phyloP scores from a whole-genome alignment of 495 filamentous ascomycete genomes.

The Saxophila tyrrhenica region DNA sequence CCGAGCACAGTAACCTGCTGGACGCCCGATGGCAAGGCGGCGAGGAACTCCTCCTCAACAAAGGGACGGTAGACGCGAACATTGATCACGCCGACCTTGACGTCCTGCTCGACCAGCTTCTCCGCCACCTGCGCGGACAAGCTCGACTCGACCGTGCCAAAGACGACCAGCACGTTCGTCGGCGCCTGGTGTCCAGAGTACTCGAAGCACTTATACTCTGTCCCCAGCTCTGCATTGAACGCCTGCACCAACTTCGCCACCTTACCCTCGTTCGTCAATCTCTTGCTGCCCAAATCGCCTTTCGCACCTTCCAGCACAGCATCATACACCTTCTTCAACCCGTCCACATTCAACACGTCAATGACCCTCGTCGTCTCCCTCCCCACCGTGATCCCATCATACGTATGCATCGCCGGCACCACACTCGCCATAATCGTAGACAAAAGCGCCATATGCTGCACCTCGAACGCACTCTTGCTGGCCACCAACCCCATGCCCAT shows the following conservation, averaged over 20 bases:
- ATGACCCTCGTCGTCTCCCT: constrained; percentile 78
- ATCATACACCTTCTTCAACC: constrained; percentile 60
- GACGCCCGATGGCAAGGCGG: constrained; percentile 61
- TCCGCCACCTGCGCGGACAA: constrained; percentile 71
- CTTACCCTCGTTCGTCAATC: constrained; percentile 61
- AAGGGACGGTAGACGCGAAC: constrained; percentile 93
- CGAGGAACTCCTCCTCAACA: constrained; percentile 82
- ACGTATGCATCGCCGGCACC: constrained; percentile 79
- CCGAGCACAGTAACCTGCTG: constrained; percentile 59
- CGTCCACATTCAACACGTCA: constrained; percentile 64
- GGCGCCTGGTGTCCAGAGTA: constrained; percentile 77
- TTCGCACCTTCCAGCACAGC: constrained; percentile 51
- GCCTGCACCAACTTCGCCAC: constrained; percentile 60
- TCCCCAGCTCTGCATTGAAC: constrained; percentile 88
- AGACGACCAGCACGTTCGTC: constrained; percentile 73
- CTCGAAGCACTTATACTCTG: constrained; percentile 83
- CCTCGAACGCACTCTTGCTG: constrained; percentile 75
- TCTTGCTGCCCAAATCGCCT: constrained; percentile 36
- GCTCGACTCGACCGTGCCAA: constrained; percentile 82
- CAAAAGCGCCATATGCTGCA: constrained; percentile 90
- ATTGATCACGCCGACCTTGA: constrained; percentile 73
- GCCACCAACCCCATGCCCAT: constrained; percentile 76
- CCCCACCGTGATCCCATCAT: constrained; percentile 79
- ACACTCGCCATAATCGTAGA: constrained; percentile 70
- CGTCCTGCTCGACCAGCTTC: constrained; percentile 56